Conservation (phyloP, 73 alveolate genomes). For the Blepharisma stoltei region DNA sequence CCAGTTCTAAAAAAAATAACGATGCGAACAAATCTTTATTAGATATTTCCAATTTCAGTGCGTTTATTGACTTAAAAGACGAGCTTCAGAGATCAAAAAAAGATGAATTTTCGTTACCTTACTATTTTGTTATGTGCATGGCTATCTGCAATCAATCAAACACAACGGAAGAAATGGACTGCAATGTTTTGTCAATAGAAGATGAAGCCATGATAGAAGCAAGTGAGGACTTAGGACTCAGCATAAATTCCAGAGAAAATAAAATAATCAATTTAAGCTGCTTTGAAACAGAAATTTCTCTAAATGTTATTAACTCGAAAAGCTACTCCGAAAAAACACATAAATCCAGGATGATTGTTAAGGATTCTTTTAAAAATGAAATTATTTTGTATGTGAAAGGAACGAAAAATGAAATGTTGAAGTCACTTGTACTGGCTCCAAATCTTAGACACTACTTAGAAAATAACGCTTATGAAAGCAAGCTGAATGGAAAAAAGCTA, state of each 20-base stretch:
- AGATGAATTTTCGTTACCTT: neutral
- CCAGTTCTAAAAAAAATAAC: too few species aligned
- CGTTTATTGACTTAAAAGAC: too few species aligned
- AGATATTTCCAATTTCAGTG: too few species aligned
- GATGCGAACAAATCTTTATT: too few species aligned
- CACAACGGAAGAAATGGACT: neutral
- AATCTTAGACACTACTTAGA: neutral
- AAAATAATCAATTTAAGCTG: neutral
- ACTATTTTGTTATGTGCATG: neutral
- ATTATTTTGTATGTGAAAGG: slow-evolving; percentile 24
- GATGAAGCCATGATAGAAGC: slow-evolving; percentile 1
- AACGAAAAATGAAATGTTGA: neutral
- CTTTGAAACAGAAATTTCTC: neutral
- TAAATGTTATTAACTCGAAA: neutral
- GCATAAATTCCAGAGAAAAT: neutral
- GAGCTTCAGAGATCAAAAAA: too few species aligned
- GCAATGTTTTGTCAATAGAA: neutral
- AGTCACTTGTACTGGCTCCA: neutral
- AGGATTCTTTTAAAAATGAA: neutral
- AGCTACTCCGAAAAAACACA: neutral
- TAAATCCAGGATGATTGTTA: slow-evolving; percentile 13
- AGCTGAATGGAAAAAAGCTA: neutral
- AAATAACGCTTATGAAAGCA: neutral
- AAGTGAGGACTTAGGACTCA: neutral
- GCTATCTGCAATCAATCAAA: slow-evolving; percentile 9